These are phyloP conservation scores for Corymbia citriodora DNA, from an alignment of 441 rosid species.

Conservation along the genomic window DNA sequence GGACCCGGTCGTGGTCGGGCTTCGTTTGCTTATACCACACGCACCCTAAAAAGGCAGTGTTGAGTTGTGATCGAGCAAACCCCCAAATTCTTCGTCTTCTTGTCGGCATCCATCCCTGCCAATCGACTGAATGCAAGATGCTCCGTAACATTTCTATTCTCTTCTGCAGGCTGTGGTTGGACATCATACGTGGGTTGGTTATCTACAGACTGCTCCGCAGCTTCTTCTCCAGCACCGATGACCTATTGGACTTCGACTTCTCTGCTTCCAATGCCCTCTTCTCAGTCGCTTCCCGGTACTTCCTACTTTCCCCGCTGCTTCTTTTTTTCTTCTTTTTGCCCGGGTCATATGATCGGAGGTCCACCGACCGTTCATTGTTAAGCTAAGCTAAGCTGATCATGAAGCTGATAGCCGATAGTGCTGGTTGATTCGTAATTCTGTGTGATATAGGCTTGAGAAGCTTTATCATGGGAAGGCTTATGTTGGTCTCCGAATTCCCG, in stretches of 20 bases:
- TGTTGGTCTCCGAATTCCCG: conserved; percentile 87
- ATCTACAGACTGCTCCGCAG: conserved; percentile 42
- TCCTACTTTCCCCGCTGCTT: background rate
- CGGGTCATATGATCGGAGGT: background rate
- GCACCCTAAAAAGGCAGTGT: background rate
- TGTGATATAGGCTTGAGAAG: conserved; percentile 55
- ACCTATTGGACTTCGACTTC: conserved; percentile 44
- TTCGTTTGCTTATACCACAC: background rate
- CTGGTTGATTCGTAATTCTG: background rate
- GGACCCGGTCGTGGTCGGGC: background rate
- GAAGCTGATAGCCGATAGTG: background rate
- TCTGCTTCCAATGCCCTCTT: conserved; percentile 61
- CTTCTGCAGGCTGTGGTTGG: conserved; percentile 41
- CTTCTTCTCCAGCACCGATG: conserved; percentile 51
- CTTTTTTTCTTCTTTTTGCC: background rate
- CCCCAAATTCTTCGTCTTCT: background rate
- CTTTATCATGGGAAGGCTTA: conserved; percentile 73
- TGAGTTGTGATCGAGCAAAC: background rate
- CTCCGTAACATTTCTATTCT: background rate
- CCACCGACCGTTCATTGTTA: background rate
- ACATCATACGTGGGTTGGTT: conserved; percentile 61
- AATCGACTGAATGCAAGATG: background rate
- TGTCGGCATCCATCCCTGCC: background rate
- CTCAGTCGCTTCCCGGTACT: conserved; percentile 63
- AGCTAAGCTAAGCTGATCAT: background rate